Base-by-base conservation (phyloP, 2,329 filamentous ascomycete species). In the Graphiopsis chlorocephala region DNA sequence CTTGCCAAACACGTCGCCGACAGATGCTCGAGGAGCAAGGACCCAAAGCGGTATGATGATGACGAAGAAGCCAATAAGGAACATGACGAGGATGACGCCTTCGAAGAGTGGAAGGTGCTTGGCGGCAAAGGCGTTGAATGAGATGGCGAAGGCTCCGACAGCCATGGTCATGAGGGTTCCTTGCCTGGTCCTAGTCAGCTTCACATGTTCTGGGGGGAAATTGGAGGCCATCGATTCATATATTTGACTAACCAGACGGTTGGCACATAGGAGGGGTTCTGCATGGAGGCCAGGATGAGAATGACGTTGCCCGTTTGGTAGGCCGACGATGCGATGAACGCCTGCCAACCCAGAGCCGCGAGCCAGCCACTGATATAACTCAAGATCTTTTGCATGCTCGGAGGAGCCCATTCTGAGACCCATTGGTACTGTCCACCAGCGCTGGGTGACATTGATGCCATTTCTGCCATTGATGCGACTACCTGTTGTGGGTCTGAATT, bases 321-420 rank as follows among this genome's bases (percentile, higher is more conserved):
- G 25, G 69, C 70, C 1, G 67, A 69, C 2, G 71, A 72, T 15
- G 78, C 77, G 26, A 75, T 38, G 69, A 63, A 26, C 2, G 75
- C 74, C 61, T 77, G 74, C 77, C 77, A 79, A 8, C 74, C 76
- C 6, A 70, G 64, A 1, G 77, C 67, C n/a, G 73, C 75, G 14
- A 78, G 70, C 78, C 78, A 79, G 2, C 77, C 78, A 4, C 76
- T 70, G 15, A 80, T 70, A 58, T 80, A 82, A 65, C 78, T 79
- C 60, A 80, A 71, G 65, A 79, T 76, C 35, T 74, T 77, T 62
- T 77, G 77, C 42, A 71, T 76, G 3, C 72, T 75, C 7, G 70
- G 69, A 25, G 79, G 79, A 2, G 77, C 76, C n/a, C 80, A 74
- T 23, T 78, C 71, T 7, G 75, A 77, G 0, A 79, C 77, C 77